Evolutionary conservation across 768 basidiomycete genomes (phyloP).

Genomic region (Calocybe cyanea): DNA sequence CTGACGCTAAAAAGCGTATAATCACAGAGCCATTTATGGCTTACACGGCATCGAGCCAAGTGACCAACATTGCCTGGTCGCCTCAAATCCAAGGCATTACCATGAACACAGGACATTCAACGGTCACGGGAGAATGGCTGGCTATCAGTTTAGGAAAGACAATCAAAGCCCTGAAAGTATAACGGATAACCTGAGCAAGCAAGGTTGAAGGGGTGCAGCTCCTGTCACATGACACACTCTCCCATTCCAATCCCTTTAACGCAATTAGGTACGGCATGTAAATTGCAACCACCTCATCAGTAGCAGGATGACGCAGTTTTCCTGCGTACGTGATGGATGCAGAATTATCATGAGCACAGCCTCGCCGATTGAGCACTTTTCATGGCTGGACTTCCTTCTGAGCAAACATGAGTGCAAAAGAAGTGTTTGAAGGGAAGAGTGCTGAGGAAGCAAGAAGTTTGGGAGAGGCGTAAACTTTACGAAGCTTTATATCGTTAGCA

Average conservation of each 20-base stretch:
- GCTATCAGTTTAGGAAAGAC: constrained; percentile 80
- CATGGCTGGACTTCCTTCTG: no score
- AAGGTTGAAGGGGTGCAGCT: constrained; percentile 51
- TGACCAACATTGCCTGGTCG: constrained; percentile 88
- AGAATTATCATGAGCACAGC: no score
- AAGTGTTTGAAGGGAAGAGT: no score
- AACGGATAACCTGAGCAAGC: no score
- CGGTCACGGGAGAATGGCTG: constrained; percentile 80
- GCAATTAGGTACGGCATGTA: not conserved
- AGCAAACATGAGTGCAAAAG: no score
- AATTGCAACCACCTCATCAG: not conserved
- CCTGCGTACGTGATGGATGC: not conserved
- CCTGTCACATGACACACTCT: not conserved
- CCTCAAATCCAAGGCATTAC: constrained; percentile 75
- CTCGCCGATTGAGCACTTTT: no score
- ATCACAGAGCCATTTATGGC: constrained; percentile 80
- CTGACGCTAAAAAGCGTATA: constrained; percentile 73
- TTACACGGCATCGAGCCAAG: constrained; percentile 72
- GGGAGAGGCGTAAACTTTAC: no score
- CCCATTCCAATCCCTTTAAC: not conserved
- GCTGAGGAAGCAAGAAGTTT: no score
- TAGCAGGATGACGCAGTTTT: not conserved
- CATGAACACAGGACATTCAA: constrained; percentile 71
- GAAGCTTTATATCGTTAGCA: no score
- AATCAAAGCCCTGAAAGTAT: constrained; percentile 67